Evolutionary conservation across 2,329 filamentous ascomycete species (phyloP), one percentile per base, ranked within the genome.

Genomic region (Fusarium guadeloupense): DNA sequence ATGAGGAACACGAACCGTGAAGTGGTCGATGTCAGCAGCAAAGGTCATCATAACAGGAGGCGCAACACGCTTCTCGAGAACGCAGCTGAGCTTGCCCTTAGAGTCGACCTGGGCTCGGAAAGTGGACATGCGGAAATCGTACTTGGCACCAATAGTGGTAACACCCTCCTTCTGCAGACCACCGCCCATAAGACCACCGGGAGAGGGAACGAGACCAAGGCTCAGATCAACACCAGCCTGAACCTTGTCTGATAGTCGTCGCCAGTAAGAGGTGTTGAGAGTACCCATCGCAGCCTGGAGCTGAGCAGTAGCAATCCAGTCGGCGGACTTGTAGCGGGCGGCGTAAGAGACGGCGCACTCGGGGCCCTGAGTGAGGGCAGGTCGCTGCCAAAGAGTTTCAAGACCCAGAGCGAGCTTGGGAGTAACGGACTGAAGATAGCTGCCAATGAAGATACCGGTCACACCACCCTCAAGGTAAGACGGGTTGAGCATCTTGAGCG

Each of bases 51-150:
- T 90, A 55, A 99, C 93, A 23, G 93, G 91, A 64, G 93, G 92
- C 25, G 93, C 93, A 72, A 99, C 91, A 73, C 93, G 89, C 88
- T 97, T 98, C 84, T 99, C 95, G 68, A 98, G 81, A 72, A 97
- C 80, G 75, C 92, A 95, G 78, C 90, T 92, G 59, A 99, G 84
- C 82, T 96, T 97, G 76, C 95, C 95, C 75, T 92, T 89, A 72
- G 93, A 96, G 80, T 99, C 95, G 70, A 98, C 85, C 81, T 99
- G 95, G 38, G 94, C 95, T 66, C 94, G 89, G 88, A 97, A 97
- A 44, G 92, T 95, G 50, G 92, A 95, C 80, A 93, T 91, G 74
- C 92, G 87, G 87, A 99, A 99, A 77, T 97, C 94, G 80, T 99
- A 99, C 81, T 99, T 99, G 75, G 93, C 92, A 72, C 94, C 95